Evolutionary conservation across 768 basidiomycete genomes (phyloP).

Genomic region (Mycena rosella): DNA sequence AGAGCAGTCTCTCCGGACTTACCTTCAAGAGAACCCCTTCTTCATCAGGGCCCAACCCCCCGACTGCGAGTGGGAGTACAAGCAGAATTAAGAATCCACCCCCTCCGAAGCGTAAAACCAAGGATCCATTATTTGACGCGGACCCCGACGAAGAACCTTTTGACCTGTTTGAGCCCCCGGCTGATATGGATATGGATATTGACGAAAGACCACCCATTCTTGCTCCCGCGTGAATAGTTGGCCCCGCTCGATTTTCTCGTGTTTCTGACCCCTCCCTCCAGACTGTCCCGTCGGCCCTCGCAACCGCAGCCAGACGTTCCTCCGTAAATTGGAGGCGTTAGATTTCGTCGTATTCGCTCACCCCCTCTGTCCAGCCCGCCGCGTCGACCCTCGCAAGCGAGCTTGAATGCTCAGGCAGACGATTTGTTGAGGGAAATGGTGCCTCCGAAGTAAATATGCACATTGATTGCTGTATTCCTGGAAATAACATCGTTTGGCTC

Average conservation of each 20-base stretch:
- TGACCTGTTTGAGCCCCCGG: slow-evolving; percentile 17
- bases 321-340: neutral
- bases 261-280: slow-evolving; percentile 29
- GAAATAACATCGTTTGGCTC: slow-evolving; percentile 20
- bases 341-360: slow-evolving; percentile 26
- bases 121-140: slow-evolving; percentile 29
- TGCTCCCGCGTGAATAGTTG: slow-evolving; percentile 21
- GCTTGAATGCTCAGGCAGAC: slow-evolving; percentile 42
- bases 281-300: slow-evolving; percentile 30
- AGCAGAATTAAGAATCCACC: neutral
- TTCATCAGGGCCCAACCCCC: slow-evolving; percentile 1
- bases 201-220: slow-evolving; percentile 8
- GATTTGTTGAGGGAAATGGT: slow-evolving; percentile 54
- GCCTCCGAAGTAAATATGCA: slow-evolving; percentile 53
- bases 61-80: slow-evolving; percentile 15
- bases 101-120: slow-evolving; percentile 3
- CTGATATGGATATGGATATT: neutral
- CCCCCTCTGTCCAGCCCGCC: slow-evolving; percentile 25
- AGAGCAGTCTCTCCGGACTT: slow-evolving; percentile 39
- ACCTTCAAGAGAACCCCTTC: slow-evolving; percentile 49
- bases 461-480: slow-evolving; percentile 19
- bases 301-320: slow-evolving; percentile 12
- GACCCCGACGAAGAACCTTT: slow-evolving; percentile 13
- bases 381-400: slow-evolving; percentile 32
- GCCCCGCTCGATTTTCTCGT: neutral